Conservation (phyloP, 192 early-diverging fungal genomes). For the Kickxella alabastrina region DNA sequence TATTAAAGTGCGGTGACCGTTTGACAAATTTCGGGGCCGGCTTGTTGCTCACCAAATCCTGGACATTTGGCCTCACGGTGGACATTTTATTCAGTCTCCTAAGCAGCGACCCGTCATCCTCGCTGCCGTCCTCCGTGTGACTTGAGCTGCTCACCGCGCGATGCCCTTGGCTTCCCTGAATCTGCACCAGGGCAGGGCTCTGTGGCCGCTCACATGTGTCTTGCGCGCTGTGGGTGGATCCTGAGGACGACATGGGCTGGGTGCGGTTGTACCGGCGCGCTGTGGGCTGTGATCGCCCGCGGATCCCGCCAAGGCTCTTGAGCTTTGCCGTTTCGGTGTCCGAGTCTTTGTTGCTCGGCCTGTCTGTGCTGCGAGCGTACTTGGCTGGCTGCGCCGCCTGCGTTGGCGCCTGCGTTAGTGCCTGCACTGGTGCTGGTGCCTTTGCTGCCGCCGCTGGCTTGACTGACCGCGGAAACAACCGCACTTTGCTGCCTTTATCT, state of each 20-base stretch:
- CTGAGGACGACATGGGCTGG: background rate
- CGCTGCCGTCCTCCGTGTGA: background rate
- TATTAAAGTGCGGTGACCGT: conserved; percentile 33
- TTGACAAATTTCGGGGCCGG: conserved; percentile 44
- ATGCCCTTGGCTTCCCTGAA: too few relatives aligned
- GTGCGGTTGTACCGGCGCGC: conserved; percentile 22
- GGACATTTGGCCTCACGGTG: conserved; percentile 19
- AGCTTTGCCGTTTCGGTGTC: background rate
- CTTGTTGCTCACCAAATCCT: conserved; percentile 43
- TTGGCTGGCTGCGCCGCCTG: background rate
- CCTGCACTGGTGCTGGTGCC: background rate
- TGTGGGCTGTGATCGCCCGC: conserved; percentile 17
- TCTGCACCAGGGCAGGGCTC: too few relatives aligned
- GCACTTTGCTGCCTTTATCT: background rate
- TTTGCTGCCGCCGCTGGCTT: too few relatives aligned
- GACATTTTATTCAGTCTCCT: conserved; percentile 17
- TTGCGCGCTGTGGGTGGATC: too few relatives aligned
- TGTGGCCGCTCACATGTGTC: too few relatives aligned
- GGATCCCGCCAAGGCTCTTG: conserved; percentile 31
- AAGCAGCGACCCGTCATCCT: conserved; percentile 18
- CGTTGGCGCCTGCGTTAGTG: background rate
- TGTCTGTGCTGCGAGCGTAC: background rate
- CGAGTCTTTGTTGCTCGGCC: background rate
- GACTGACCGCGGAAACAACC: too few relatives aligned
- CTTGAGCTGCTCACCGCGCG: too few relatives aligned